Conservation (phyloP, 139 green algal species). For the Asterochloris erici region DNA sequence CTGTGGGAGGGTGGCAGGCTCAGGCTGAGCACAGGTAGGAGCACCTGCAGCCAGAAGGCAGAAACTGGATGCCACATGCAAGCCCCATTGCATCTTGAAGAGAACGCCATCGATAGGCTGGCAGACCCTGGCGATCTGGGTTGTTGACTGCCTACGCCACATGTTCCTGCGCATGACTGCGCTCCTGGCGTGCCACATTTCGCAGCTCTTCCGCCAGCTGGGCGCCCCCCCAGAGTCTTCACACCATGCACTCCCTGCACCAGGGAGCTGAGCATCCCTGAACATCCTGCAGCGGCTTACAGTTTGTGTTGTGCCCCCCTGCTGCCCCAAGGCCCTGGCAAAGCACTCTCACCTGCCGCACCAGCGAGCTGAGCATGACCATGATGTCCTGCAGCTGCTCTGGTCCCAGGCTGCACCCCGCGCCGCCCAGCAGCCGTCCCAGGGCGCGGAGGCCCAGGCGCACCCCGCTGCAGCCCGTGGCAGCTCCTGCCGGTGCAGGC, state of each 20-base stretch:
- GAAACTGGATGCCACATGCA: background rate
- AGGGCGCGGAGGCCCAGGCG: background rate
- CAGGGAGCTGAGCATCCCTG: background rate
- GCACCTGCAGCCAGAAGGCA: background rate
- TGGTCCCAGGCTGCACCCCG: background rate
- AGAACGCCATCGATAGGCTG: too few relatives aligned
- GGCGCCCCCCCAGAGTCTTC: background rate
- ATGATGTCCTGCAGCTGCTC: conserved; percentile 4
- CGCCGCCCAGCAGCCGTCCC: too few relatives aligned
- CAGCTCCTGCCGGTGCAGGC: background rate
- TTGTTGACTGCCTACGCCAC: too few relatives aligned
- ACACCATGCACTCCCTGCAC: background rate
- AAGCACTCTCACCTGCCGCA: background rate
- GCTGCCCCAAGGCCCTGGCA: background rate
- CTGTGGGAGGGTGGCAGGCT: background rate
- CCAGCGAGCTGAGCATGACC: background rate
- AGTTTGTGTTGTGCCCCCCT: too few relatives aligned
- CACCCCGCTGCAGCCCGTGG: background rate
- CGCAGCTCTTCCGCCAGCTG: background rate
- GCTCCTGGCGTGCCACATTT: background rate
- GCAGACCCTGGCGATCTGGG: too few relatives aligned
- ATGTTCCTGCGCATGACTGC: too few relatives aligned
- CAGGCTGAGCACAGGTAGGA: background rate
- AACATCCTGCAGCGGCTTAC: background rate
- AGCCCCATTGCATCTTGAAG: too few relatives aligned